Evolutionary conservation across 139 green algal species (phyloP).

Genomic region (Chlorella sp.): DNA sequence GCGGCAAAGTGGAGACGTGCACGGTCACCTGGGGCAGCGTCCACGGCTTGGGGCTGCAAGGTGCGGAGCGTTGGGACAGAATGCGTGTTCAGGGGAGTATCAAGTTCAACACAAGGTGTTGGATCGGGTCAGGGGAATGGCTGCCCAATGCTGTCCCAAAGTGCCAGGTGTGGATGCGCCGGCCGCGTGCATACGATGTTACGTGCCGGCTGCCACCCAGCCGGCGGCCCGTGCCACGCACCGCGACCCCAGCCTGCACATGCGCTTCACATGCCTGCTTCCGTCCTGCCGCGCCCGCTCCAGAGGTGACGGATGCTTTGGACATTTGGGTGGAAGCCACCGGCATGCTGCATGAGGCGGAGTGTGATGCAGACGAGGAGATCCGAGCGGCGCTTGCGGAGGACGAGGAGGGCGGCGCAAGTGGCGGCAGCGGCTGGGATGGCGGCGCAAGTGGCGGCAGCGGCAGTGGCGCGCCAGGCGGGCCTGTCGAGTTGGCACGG

Average conservation of each 20-base stretch:
- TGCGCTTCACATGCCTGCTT: not conserved
- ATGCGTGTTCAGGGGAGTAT: too few relatives aligned
- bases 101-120: too few relatives aligned
- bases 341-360: constrained; percentile 17
- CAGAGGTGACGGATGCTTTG: constrained; percentile 11
- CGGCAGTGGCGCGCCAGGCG: too few relatives aligned
- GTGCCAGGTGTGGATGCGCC: too few relatives aligned
- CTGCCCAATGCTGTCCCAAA: too few relatives aligned
- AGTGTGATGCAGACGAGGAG: constrained; percentile 8
- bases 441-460: not conserved
- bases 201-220: too few relatives aligned
- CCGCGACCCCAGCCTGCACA: too few relatives aligned
- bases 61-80: not conserved
- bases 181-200: too few relatives aligned
- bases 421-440: not conserved
- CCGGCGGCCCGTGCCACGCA: too few relatives aligned
- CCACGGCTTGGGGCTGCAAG: not conserved
- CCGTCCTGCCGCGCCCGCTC: too few relatives aligned
- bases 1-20: not conserved
- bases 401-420: not conserved
- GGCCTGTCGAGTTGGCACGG: too few relatives aligned
- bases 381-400: not conserved
- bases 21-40: not conserved
- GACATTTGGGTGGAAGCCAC: constrained; percentile 14
- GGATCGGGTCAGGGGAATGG: too few relatives aligned